Conservation (phyloP, 306 rosid species). For the Gynostemma pentaphyllum region DNA sequence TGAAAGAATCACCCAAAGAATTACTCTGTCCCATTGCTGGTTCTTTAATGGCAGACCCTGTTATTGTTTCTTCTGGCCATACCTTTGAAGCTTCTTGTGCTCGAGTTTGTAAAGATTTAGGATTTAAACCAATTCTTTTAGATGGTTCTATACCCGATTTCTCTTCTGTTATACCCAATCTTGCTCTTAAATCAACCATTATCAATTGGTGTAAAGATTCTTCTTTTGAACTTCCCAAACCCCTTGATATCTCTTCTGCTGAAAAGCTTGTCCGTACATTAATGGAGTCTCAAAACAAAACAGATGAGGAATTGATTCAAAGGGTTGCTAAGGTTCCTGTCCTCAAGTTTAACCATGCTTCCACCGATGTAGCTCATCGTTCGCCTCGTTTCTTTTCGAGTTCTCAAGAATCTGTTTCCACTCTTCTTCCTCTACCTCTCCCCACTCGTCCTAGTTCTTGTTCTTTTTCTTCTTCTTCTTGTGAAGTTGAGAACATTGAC, state of each 20-base stretch:
- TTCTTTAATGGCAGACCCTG: slow-evolving; percentile 79
- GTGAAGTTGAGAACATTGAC: slow-evolving; percentile 35
- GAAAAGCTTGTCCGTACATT: slow-evolving; percentile 34
- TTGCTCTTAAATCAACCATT: slow-evolving; percentile 73
- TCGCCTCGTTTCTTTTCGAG: slow-evolving; percentile 25
- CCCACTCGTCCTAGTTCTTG: slow-evolving; percentile 42
- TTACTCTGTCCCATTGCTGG: slow-evolving; percentile 70
- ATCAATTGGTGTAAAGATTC: slow-evolving; percentile 48
- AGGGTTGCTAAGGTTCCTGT: slow-evolving; percentile 20
- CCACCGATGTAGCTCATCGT: slow-evolving; percentile 23
- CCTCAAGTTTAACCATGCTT: slow-evolving; percentile 28
- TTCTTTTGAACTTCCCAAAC: slow-evolving; percentile 20
- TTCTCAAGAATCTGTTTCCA: slow-evolving; percentile 46
- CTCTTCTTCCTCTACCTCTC: slow-evolving; percentile 41
- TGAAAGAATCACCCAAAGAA: slow-evolving; percentile 44
- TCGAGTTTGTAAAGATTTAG: slow-evolving; percentile 37
- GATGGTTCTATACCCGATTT: slow-evolving; percentile 60
- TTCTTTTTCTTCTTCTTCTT: slow-evolving; percentile 46
- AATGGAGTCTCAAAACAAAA: slow-evolving; percentile 13
- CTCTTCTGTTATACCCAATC: slow-evolving; percentile 65
- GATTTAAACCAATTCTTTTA: slow-evolving; percentile 38
- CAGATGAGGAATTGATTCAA: slow-evolving; percentile 15
- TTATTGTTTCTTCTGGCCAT: slow-evolving; percentile 85
- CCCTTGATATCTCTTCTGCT: slow-evolving; percentile 21
- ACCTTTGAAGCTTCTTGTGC: slow-evolving; percentile 62